Evolutionary conservation across 2,329 filamentous ascomycete species (phyloP).

Genomic region (Fusarium tjaetaba): DNA sequence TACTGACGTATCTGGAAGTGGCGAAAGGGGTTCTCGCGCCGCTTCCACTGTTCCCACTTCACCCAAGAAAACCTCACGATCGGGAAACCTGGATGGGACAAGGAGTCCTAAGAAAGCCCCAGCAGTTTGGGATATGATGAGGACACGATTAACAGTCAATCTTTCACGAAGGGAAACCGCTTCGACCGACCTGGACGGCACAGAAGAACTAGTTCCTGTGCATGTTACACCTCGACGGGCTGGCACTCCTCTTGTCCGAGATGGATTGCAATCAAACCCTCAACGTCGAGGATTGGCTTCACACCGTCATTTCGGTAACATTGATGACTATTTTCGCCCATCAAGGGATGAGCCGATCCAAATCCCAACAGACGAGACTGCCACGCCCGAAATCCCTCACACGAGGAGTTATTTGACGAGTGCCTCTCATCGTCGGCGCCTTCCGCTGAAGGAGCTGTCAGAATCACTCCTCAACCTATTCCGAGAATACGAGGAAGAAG

Average conservation of each 20-base stretch:
- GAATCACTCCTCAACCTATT: conserved; percentile 34
- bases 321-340: conserved; percentile 47
- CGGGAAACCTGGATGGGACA: background rate
- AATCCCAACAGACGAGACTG: conserved; percentile 50
- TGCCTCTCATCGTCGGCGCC: conserved; percentile 19
- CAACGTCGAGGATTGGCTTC: conserved; percentile 2
- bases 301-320: conserved; percentile 36
- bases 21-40: background rate
- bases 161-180: conserved; percentile 48
- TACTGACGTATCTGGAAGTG: background rate
- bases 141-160: conserved; percentile 46
- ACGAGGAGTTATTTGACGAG: background rate
- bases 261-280: background rate
- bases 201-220: conserved; percentile 37
- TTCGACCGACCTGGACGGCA: conserved; percentile 43
- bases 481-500: conserved; percentile 31
- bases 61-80: background rate
- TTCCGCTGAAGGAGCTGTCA: conserved; percentile 39
- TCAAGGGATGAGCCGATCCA: conserved; percentile 41
- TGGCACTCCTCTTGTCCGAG: background rate
- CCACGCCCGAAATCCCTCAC: conserved; percentile 37
- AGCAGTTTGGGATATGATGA: conserved; percentile 38
- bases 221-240: conserved; percentile 35
- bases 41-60: background rate
- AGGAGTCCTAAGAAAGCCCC: background rate